Conservation (phyloP, 768 basidiomycete genomes). For the Termitomyces sp. region DNA sequence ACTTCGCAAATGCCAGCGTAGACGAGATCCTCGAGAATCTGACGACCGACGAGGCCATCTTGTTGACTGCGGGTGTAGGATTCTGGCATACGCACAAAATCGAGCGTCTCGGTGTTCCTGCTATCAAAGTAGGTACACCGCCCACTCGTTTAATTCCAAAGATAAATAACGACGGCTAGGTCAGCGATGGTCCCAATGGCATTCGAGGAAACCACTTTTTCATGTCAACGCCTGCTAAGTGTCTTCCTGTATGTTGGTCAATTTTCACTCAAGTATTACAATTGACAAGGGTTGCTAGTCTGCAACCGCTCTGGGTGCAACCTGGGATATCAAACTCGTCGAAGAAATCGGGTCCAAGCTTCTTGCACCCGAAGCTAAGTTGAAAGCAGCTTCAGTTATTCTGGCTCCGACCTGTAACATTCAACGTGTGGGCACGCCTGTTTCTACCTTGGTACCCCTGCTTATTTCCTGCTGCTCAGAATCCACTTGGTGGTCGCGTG, state of each 20-base stretch:
- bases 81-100: slow-evolving; percentile 72
- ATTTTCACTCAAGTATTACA: neutral
- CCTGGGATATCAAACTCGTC: slow-evolving; percentile 65
- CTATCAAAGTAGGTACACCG: slow-evolving; percentile 47
- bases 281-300: slow-evolving; percentile 27
- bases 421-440: slow-evolving; percentile 47
- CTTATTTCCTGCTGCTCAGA: slow-evolving; percentile 28
- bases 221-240: slow-evolving; percentile 78
- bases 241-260: slow-evolving; percentile 47
- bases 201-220: slow-evolving; percentile 72
- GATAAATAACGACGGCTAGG: slow-evolving; percentile 26
- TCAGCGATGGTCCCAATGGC: slow-evolving; percentile 80
- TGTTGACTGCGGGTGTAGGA: slow-evolving; percentile 66
- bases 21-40: slow-evolving; percentile 57
- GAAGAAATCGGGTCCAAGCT: slow-evolving; percentile 56
- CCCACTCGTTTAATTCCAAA: neutral
- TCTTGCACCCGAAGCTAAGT: slow-evolving; percentile 67
- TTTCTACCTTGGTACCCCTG: neutral
- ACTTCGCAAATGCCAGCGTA: slow-evolving; percentile 61
- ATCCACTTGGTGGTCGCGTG: slow-evolving; percentile 66
- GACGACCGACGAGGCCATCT: slow-evolving; percentile 70
- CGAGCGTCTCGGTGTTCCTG: slow-evolving; percentile 62
- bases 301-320: slow-evolving; percentile 70
- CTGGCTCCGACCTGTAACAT: slow-evolving; percentile 84
- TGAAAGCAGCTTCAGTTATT: slow-evolving; percentile 60